Base-by-base conservation (phyloP, 768 basidiomycete species). In the Leccinum subtestaceum region DNA sequence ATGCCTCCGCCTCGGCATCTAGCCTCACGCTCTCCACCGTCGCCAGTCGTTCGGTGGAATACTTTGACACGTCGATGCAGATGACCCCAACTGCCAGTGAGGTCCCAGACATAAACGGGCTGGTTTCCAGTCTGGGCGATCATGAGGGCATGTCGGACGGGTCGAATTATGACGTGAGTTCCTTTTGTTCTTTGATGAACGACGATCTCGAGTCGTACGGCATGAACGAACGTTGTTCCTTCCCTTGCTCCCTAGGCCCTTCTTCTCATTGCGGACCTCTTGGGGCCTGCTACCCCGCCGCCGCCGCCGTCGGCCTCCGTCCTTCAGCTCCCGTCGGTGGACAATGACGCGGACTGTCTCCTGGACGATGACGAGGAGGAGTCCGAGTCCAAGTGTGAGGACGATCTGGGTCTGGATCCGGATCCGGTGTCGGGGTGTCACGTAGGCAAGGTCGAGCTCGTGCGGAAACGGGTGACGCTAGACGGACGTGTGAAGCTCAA, bases 401-500 rank as follows among this genome's bases (percentile, higher is more conserved):
- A 45, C 10, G 19, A 45, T 45, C 43, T 45, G 43, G 19, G 10
- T 45, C 43, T 45, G 43, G 43, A 45, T 45, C 43, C 43, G n/a
- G 43, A 45, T 45, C n/a, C 43, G 43, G 43, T 45, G 43, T 45
- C n/a, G 5, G 43, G 63, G 25, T 73, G 58, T 56, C 72, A 79
- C 45, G 64, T 75, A 45, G 83, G 78, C 51, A 70, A 66, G 60
- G 76, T 91, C 65, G 82, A 83, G 61, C 75, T 89, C 13, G 75
- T 81, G 70, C 81, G 86, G 21, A 77, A 82, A 54, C 80, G 89
- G 23, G 78, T 78, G 51, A 83, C 82, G 51, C 76, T 76, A 62
- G 82, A 88, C 64, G 89, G 89, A 5, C 85, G 85, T 46, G 77
- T 85, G 55, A 91, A 91, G 75, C 65, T 89, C 48, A 92, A 90